Base-by-base conservation (phyloP, 805 yeast genomes). In the Yamadazyma insecticola region DNA sequence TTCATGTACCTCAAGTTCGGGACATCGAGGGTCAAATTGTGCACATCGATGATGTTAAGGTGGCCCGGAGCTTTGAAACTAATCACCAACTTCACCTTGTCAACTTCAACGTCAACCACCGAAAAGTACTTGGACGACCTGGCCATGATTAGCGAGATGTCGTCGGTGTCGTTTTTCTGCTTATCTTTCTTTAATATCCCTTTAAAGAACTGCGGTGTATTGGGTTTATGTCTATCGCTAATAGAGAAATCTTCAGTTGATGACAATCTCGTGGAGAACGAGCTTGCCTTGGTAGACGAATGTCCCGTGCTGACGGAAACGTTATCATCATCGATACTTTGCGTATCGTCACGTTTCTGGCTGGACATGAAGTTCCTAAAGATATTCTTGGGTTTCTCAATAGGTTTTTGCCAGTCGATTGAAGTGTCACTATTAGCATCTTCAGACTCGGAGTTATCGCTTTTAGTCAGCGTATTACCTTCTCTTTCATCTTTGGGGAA, bases 31-130 rank as follows among this genome's bases (percentile, higher is more conserved):
- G 67, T 70, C 43, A 90, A 78, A 43, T 83, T 75, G 31, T 84
- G 82, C 6, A 90, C 86, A 48, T 89, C 87, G 23, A 85, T 71
- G 34, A 90, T 58, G 42, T 81, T 75, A 45, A 74, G 63, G 17
- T 75, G 66, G 10, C 88, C 85, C 11, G 76, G 76, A 6, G 92
- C 95, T 51, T 77, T 76, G 57, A 85, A 85, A 29, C 95, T 82
- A 16, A 88, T 70, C 31, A 78, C 68, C 11, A 89, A 31, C 14
- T 53, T 51, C 26, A 65, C 44, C 25, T 51, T 45, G 5, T 57
- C 48, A 18, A 69, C 48, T 36, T 55, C 55, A 29, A 65, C 39
- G 30, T 61, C 57, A 2, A 57, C 58, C 16, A 66, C 55, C 4
- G 72, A 55, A 25, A 61, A 59, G 44, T 59, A 73, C 29, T 53